These are phyloP conservation scores for Penicillium palitans DNA, from an alignment of 2,329 filamentous ascomycete species.

Conservation along the genomic window DNA sequence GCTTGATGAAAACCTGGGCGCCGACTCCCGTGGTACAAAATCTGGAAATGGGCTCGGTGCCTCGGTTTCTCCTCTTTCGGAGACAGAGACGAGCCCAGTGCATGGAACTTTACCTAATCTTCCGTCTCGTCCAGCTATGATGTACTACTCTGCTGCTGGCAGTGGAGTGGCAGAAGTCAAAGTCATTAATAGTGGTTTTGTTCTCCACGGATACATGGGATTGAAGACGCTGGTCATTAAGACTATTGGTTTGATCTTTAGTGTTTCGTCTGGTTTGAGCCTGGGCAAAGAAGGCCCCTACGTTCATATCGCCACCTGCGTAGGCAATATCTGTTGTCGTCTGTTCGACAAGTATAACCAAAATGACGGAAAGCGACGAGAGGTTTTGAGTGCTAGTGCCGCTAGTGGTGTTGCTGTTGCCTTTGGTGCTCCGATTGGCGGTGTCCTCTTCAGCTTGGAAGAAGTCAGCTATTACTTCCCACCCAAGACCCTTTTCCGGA, in stretches of 20 bases:
- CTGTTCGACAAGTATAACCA: constrained; percentile 91
- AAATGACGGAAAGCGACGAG: constrained; percentile 91
- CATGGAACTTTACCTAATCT: constrained; percentile 36
- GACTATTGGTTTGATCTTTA: constrained; percentile 76
- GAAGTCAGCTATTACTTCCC: constrained; percentile 97
- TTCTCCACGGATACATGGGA: constrained; percentile 92
- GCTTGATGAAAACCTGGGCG: constrained; percentile 87
- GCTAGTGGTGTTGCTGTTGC: constrained; percentile 91
- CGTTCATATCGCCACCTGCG: constrained; percentile 94
- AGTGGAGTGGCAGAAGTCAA: constrained; percentile 97
- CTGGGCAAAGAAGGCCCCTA: constrained; percentile 94
- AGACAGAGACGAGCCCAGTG: constrained; percentile 38
- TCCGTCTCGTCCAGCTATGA: constrained; percentile 65
- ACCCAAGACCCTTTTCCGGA: constrained; percentile 93
- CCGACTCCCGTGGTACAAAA: constrained; percentile 54
- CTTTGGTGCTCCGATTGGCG: constrained; percentile 86
- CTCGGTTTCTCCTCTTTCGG: constrained; percentile 44
- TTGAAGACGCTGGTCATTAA: constrained; percentile 85
- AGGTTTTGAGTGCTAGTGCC: constrained; percentile 88
- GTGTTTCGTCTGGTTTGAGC: constrained; percentile 88
- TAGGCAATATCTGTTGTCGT: constrained; percentile 92
- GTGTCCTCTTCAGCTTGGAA: constrained; percentile 89
- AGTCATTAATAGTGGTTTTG: constrained; percentile 96
- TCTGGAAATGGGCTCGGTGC: constrained; percentile 43
- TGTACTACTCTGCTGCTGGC: constrained; percentile 93